These are phyloP conservation scores for Phyllosticta ampelicida DNA, from an alignment of 2,329 filamentous ascomycete species.

Conservation along the genomic window DNA sequence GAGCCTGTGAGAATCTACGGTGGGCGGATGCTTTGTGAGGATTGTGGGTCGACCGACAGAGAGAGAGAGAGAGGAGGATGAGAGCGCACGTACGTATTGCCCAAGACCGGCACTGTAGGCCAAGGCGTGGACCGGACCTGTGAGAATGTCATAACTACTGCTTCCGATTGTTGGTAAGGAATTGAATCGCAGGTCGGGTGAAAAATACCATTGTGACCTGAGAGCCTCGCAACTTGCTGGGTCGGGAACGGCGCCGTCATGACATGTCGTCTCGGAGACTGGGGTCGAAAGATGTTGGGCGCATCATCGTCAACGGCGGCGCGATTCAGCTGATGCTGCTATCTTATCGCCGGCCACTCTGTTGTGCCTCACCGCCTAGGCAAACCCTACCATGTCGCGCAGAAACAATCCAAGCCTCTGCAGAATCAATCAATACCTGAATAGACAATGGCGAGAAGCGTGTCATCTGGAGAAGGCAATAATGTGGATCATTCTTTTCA, in stretches of 20 bases:
- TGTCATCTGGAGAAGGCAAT: too few species aligned
- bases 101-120: conserved; percentile 39
- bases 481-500: too few species aligned
- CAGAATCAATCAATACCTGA: too few species aligned
- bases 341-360: not conserved
- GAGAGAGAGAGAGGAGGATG: not conserved
- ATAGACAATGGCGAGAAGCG: too few species aligned
- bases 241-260: conserved; percentile 32
- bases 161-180: not conserved
- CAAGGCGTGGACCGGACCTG: conserved; percentile 39
- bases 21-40: not conserved
- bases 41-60: not conserved
- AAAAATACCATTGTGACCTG: conserved; percentile 27
- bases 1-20: conserved; percentile 63
- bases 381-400: too few species aligned
- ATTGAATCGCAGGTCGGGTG: too few species aligned
- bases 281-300: not conserved
- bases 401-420: too few species aligned
- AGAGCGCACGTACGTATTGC: conserved; percentile 30
- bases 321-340: not conserved
- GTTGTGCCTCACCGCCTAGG: too few species aligned
- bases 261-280: conserved; percentile 13
- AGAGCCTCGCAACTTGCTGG: conserved; percentile 29
- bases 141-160: conserved; percentile 10
- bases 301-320: not conserved